Evolutionary conservation across 371 early-diverging fungal species (phyloP), one percentile per base, ranked within the genome.

Genomic region (Capillidium heterosporum): DNA sequence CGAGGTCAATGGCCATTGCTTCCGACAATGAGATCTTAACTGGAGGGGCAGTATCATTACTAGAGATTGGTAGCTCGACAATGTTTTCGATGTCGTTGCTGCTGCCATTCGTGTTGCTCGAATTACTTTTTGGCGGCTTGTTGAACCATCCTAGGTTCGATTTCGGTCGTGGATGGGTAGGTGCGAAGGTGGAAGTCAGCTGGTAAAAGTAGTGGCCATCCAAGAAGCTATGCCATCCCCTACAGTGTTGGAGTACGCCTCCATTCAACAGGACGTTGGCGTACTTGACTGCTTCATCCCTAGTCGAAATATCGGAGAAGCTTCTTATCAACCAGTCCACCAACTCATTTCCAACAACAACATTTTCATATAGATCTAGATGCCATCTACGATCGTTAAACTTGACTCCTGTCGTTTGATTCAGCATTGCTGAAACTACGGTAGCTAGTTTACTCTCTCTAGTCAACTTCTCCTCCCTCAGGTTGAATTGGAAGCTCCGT

Each of bases 181-280:
- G 68, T 1, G 72, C 66, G 55, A 76, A 80, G 2, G 81, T 77
- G 13, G 71, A 71, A 8, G 77, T 76, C 27, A 96, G 64, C 32
- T 75, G 77, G 62, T 94, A 96, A 66, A 89, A 94, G 65, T 90
- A 91, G 53, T 87, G 82, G 0, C 95, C 97, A 59, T 96, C 97
- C 60, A 91, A 57, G 60, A 96, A 89, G 23, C 65, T 59, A 56
- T 88, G 89, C 17, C 74, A 66, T 3, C 72, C 69, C 29, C 78
- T 76, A 5, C 79, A 88, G 44, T 95, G 92, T 24, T 74, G 69
- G 62, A 94, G 76, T 15, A 95, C 57, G 5, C 85, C 88, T 17
- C 79, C 71, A 21, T 76, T 71, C 65, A 90, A 68, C 40, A 94
- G 74, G 19, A 67, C 57, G 61, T 89, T 87, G 3, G 93, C 95